Percentiles rank a stretch among this genome's conserved stretches.
Evolutionary conservation across 768 basidiomycete genomes (phyloP).

Genomic region (Crassisporium funariophilum): DNA sequence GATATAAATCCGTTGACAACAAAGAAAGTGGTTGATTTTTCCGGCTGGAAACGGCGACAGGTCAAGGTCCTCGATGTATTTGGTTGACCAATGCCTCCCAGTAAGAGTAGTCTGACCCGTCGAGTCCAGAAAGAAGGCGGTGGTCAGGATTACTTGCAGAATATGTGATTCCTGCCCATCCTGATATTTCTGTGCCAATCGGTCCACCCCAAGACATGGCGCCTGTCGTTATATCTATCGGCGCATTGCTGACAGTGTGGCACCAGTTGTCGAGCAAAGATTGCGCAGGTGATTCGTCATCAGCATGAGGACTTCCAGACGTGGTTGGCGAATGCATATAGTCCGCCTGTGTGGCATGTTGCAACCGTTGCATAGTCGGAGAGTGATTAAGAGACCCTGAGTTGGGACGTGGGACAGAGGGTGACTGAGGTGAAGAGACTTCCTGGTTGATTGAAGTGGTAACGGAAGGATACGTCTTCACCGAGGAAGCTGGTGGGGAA

Average conservation of each 20-base stretch:
- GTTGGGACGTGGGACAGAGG: constrained; percentile 28
- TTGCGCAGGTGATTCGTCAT: constrained; percentile 78
- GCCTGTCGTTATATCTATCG: constrained; percentile 50
- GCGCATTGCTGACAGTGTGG: constrained; percentile 72
- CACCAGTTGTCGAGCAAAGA: constrained; percentile 84
- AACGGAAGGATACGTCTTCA: constrained; percentile 33
- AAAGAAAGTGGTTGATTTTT: background rate
- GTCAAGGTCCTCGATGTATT: constrained; percentile 45
- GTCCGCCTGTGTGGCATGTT: constrained; percentile 47
- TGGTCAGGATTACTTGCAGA: constrained; percentile 42
- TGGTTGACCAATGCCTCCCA: constrained; percentile 81
- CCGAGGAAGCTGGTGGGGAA: constrained; percentile 27
- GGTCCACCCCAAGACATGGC: constrained; percentile 65
- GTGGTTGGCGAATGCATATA: constrained; percentile 60
- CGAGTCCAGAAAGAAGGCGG: constrained; percentile 49
- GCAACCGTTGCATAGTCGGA: constrained; percentile 63
- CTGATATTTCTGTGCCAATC: constrained; percentile 56
- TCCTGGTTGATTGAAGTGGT: constrained; percentile 19
- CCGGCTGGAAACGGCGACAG: background rate
- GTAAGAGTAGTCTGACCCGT: constrained; percentile 75
- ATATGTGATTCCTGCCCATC: constrained; percentile 55
- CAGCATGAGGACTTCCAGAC: constrained; percentile 70
- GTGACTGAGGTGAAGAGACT: constrained; percentile 29
- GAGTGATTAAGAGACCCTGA: constrained; percentile 40
- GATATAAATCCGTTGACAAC: background rate